A percentile compares a stretch with the other conserved stretches of the same genome.
These are phyloP conservation scores for Trichoderma sp. DNA, from an alignment of 2,329 filamentous ascomycete genomes.

Conservation along the genomic window DNA sequence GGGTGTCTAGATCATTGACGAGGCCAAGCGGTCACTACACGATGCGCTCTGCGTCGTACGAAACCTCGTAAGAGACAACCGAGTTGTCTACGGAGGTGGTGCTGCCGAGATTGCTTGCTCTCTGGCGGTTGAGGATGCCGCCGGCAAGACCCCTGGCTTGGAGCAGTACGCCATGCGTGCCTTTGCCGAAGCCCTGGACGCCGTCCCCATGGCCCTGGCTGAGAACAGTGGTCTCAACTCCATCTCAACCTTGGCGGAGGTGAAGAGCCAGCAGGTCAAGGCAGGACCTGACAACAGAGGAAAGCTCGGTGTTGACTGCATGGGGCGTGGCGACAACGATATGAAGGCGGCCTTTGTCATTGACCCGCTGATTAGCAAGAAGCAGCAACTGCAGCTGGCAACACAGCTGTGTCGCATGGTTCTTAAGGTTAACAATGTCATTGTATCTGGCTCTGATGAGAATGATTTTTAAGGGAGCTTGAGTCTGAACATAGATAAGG, in stretches of 20 bases:
- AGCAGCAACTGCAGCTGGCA: conserved; percentile 91
- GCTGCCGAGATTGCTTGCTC: conserved; percentile 97
- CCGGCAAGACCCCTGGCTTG: conserved; percentile 90
- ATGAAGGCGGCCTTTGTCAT: conserved; percentile 99
- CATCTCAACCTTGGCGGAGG: conserved; percentile 88
- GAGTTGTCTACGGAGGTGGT: conserved; percentile 95
- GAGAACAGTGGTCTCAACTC: conserved; percentile 97
- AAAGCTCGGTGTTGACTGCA: conserved; percentile 92
- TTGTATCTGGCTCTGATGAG: conserved; percentile 82
- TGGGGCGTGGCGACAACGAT: conserved; percentile 91
- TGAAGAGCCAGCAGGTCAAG: conserved; percentile 97
- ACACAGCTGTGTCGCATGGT: conserved; percentile 99
- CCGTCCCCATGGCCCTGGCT: conserved; percentile 90
- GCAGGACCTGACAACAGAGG: conserved; percentile 50
- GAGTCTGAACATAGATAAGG: conserved; percentile 24
- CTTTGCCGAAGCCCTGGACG: conserved; percentile 91
- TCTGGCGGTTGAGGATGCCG: conserved; percentile 90
- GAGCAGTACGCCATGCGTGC: conserved; percentile 99
- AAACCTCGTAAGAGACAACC: conserved; percentile 93
- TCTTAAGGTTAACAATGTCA: conserved; percentile 95
- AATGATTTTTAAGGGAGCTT: conserved; percentile 68
- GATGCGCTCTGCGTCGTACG: conserved; percentile 97
- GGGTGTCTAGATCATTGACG: conserved; percentile 80
- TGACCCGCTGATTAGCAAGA: conserved; percentile 96
- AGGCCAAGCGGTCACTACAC: conserved; percentile 95